Percentiles rank a stretch among this genome's conserved stretches.
Conservation (phyloP, 2,329 filamentous ascomycete species). For the Phialemonium atrogriseum region DNA sequence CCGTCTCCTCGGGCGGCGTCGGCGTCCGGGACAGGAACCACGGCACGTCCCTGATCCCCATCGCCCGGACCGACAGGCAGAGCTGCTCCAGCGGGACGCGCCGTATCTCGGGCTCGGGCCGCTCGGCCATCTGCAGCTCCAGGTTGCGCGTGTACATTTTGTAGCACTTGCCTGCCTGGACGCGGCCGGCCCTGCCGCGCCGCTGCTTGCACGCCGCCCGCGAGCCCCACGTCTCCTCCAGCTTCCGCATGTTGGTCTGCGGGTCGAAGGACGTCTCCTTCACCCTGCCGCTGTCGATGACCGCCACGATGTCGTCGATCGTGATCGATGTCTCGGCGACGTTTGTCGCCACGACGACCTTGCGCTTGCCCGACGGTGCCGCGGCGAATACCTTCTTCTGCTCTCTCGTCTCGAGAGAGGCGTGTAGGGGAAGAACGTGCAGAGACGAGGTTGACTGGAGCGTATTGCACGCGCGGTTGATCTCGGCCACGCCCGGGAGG, state of each 20-base stretch:
- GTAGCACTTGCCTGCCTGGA: slow-evolving; percentile 85
- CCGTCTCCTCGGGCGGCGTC: slow-evolving; percentile 77
- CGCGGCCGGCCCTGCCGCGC: slow-evolving; percentile 85
- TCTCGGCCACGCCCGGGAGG: slow-evolving; percentile 84
- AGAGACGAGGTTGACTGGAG: slow-evolving; percentile 53
- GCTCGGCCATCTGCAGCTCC: slow-evolving; percentile 76
- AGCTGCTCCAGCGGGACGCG: slow-evolving; percentile 90
- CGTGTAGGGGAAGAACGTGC: slow-evolving; percentile 81
- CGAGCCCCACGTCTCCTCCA: slow-evolving; percentile 94
- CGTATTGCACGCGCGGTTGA: slow-evolving; percentile 67
- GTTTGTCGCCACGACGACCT: slow-evolving; percentile 91
- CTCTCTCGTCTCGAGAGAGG: slow-evolving; percentile 79
- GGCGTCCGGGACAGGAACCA: slow-evolving; percentile 77
- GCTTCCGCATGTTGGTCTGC: slow-evolving; percentile 84
- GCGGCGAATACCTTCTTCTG: slow-evolving; percentile 79
- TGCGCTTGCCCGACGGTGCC: slow-evolving; percentile 72
- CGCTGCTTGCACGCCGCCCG: slow-evolving; percentile 90
- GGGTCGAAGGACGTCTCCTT: slow-evolving; percentile 96
- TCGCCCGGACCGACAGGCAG: slow-evolving; percentile 87
- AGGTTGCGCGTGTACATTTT: slow-evolving; percentile 87
- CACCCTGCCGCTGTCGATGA: slow-evolving; percentile 90
- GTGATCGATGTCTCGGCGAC: slow-evolving; percentile 98
- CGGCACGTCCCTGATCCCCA: slow-evolving; percentile 79
- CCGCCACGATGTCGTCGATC: slow-evolving; percentile 92
- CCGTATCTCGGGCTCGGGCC: slow-evolving; percentile 88